A percentile compares a stretch with the other conserved stretches of the same genome.
These are phyloP conservation scores for Lichtheimia ornata DNA, from an alignment of 371 early-diverging fungal species.

Conservation along the genomic window DNA sequence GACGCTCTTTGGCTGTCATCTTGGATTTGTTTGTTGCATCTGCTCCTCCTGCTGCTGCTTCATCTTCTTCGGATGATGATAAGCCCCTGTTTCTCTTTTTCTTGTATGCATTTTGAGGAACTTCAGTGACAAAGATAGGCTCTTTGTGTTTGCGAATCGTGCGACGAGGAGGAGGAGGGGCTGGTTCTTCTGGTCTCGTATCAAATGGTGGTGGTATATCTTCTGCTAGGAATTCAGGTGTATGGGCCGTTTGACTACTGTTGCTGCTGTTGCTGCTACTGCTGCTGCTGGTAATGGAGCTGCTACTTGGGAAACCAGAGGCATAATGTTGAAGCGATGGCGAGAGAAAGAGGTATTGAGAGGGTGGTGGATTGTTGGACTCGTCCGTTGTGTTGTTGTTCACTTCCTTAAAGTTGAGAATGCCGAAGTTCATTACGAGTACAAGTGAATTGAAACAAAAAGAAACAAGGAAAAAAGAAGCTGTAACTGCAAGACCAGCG, in stretches of 20 bases:
- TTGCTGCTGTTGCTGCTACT: not conserved
- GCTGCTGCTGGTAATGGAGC: not conserved
- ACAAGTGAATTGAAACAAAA: no score
- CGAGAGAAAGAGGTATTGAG: no score
- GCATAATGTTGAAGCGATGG: no score
- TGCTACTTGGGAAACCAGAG: not conserved
- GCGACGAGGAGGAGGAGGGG: not conserved
- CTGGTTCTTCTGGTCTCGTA: not conserved
- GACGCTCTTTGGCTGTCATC: conserved; percentile 78
- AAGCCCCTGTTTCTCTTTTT: conserved; percentile 17
- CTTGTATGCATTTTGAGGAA: conserved; percentile 23
- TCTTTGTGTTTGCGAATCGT: conserved; percentile 1
- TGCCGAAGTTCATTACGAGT: no score
- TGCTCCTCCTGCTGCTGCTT: conserved; percentile 8
- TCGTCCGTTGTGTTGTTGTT: no score
- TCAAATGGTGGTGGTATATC: no score
- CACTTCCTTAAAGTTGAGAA: no score
- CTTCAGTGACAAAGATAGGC: conserved; percentile 27
- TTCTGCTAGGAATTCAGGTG: no score
- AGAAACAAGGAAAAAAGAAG: no score
- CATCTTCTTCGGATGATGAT: conserved; percentile 12
- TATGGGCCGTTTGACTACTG: not conserved
- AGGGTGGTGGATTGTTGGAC: no score
- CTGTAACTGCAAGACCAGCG: no score
- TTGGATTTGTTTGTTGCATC: conserved; percentile 42